Conservation (phyloP, 2,329 filamentous ascomycete genomes). For the Aureobasidium sp. region DNA sequence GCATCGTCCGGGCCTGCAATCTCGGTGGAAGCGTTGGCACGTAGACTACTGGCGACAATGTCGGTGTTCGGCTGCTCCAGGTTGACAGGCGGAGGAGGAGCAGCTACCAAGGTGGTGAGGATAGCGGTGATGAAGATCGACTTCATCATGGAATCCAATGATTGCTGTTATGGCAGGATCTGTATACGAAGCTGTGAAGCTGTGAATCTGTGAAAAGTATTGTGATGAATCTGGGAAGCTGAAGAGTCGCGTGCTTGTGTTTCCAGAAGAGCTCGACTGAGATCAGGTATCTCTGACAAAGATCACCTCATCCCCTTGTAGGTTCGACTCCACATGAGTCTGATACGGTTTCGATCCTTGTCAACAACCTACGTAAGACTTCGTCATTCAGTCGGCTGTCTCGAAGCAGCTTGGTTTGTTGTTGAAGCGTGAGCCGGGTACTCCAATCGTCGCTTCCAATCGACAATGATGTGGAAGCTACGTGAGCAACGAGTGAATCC, state of each 20-base stretch:
- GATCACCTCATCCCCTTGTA: neutral
- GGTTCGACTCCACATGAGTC: neutral
- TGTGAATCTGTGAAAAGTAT: neutral
- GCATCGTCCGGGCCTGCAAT: neutral
- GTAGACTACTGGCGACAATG: neutral
- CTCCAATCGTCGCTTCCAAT: too few relatives aligned
- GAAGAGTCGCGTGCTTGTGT: neutral
- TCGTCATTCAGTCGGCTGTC: too few relatives aligned
- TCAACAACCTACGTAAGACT: neutral
- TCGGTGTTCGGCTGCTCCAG: neutral
- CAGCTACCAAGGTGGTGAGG: neutral
- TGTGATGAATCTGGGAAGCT: neutral
- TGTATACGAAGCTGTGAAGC: too few relatives aligned
- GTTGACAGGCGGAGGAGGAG: neutral
- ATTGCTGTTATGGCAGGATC: neutral
- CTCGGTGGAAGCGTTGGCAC: neutral
- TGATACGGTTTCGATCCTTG: neutral
- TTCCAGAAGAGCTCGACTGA: neutral
- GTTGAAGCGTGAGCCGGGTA: too few relatives aligned
- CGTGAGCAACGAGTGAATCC: too few relatives aligned
- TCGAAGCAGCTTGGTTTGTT: too few relatives aligned
- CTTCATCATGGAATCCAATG: neutral
- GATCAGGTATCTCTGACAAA: neutral
- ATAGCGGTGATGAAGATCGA: neutral
- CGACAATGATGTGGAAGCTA: too few relatives aligned